Evolutionary conservation across 495 filamentous ascomycete genomes (phyloP), one percentile per base, ranked within the genome.

Genomic region (Glarea lozoyensis): DNA sequence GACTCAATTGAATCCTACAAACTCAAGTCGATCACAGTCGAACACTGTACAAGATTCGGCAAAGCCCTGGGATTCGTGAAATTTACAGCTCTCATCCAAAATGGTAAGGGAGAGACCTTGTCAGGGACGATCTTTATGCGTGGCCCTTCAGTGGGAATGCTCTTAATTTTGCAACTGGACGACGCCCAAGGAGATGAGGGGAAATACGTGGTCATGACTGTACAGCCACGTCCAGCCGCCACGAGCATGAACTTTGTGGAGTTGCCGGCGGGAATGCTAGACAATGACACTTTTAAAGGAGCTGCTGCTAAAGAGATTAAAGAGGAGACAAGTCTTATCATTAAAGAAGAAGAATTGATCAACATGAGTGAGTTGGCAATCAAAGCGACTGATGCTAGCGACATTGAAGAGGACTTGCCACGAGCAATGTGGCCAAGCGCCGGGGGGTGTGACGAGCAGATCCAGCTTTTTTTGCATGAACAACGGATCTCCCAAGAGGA

Each of bases 241-340:
- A 87, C 84, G 0, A 82, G 79, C 4, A 64, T 95, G 7, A 69
- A 71, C 7, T 81, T 94, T 50, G 65, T 80, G 10, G 88, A 95
- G 57, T 66, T 95, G 15, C 88, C 88, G 0, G 88, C 88, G 0
- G 88, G 88, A 4, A 94, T 94, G 87, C 74, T 95, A 6, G 88
- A 94, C 53, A 78, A 85, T 45, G 83, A 83, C 17, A 76, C 72
- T 2, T 94, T 94, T 61, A 68, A 72, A 4, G 87, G 88, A 2
- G 73, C 72, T 2, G 88, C 88, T 0, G 87, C 87, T 12, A 77
- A 74, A 42, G 88, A 95, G 62, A 89, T 94, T 37, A 49, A 78
- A 17, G 86, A 94, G 60, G 88, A 95, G 62, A 76, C 84, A 2
- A 84, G 54, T 33, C 34, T 53, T 54, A 57, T 54, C 39, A 75